These are phyloP conservation scores for Cordia subcordata DNA, from an alignment of 257 asterid genomes.

Conservation along the genomic window DNA sequence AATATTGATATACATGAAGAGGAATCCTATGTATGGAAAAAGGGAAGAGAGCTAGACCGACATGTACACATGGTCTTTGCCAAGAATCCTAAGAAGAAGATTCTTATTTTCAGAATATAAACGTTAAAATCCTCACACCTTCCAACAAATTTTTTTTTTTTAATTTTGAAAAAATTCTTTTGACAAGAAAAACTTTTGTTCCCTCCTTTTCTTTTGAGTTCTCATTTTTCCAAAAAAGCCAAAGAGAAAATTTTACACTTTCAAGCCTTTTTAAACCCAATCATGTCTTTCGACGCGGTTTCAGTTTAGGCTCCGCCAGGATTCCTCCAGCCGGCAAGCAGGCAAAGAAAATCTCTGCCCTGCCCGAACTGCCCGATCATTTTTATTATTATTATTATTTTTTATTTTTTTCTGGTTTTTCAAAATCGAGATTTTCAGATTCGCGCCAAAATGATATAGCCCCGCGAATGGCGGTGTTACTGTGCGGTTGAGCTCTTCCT, in stretches of 20 bases:
- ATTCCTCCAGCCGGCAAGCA: conserved; percentile 5
- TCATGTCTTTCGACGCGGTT: conserved; percentile 1
- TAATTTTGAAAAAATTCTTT: too few relatives aligned
- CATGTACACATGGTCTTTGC: conserved; percentile 18
- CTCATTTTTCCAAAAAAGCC: background rate
- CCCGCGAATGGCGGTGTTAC: background rate
- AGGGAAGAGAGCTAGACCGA: conserved; percentile 1
- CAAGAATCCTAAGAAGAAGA: conserved; percentile 29
- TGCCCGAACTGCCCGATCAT: conserved; percentile 20
- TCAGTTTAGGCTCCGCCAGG: background rate
- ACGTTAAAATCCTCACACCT: background rate
- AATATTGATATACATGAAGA: conserved; percentile 6
- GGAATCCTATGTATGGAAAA: conserved; percentile 24
- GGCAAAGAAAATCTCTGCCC: conserved; percentile 2
- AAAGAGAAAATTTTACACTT: background rate
- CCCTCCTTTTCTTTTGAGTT: background rate
- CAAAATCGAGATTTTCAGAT: conserved; percentile 1
- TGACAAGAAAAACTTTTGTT: background rate
- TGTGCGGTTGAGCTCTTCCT: background rate
- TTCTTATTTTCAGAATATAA: background rate
- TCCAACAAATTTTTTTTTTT: background rate
- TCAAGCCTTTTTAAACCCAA: background rate
- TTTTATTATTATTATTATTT: too few relatives aligned
- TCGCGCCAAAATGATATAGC: conserved; percentile 13
- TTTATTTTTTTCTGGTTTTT: too few relatives aligned